Evolutionary conservation across 805 yeast species (phyloP).

Genomic region (Yarrowia sp.): DNA sequence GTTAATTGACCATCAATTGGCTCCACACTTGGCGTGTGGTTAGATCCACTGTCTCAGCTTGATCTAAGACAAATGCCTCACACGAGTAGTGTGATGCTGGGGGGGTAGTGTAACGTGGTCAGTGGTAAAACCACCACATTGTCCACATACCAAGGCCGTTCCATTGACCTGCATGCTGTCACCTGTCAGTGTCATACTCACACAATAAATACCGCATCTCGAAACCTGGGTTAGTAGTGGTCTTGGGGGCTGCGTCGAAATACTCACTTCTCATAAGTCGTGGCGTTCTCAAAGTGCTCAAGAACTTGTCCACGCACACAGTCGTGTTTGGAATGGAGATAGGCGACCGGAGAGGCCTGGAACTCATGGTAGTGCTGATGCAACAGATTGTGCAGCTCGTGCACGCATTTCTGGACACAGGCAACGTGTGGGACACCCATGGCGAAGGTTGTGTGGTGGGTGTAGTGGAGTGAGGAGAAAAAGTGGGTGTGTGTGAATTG

Average conservation of each 20-base stretch:
- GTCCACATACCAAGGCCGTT: no score
- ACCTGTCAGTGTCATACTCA: conserved; percentile 6
- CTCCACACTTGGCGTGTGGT: no score
- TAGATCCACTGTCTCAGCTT: no score
- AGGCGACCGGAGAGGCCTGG: conserved; percentile 25
- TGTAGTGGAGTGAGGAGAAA: neutral
- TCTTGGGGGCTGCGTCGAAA: neutral
- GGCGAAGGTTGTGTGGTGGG: neutral
- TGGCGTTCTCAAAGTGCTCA: conserved; percentile 23
- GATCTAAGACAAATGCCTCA: no score
- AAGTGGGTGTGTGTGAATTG: neutral
- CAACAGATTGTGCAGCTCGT: conserved; percentile 16
- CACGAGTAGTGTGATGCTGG: no score
- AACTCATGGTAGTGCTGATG: conserved; percentile 16
- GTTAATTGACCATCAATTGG: no score
- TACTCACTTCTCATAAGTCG: conserved; percentile 26
- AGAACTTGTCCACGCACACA: neutral
- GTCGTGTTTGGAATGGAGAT: neutral
- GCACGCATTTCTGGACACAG: conserved; percentile 12
- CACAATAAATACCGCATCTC: conserved; percentile 27
- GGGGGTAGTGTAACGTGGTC: no score
- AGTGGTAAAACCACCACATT: no score
- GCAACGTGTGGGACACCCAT: conserved; percentile 1
- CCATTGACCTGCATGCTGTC: no score
- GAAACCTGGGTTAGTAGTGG: conserved; percentile 20